These are phyloP conservation scores for Pulveroboletus ravenelii DNA, from an alignment of 768 basidiomycete species.

Conservation along the genomic window DNA sequence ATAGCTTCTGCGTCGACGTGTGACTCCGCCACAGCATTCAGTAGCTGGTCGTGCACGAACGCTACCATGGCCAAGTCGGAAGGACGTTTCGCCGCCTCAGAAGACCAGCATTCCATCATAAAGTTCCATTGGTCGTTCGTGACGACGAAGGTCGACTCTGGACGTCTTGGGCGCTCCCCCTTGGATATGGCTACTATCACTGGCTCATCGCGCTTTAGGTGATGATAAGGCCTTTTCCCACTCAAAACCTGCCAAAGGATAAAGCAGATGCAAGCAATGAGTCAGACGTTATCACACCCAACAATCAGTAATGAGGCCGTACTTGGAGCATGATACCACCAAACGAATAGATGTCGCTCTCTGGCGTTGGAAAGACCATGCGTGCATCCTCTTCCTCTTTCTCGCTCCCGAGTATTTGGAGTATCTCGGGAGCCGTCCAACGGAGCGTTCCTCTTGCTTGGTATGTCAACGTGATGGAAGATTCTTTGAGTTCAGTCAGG, in stretches of 20 bases:
- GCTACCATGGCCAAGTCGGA: constrained; percentile 23
- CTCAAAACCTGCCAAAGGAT: constrained; percentile 15
- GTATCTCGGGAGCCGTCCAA: constrained; percentile 45
- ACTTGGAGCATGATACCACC: constrained; percentile 24
- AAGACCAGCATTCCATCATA: constrained; percentile 26
- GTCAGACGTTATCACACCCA: neutral
- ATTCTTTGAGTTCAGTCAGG: constrained; percentile 31
- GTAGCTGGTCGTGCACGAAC: constrained; percentile 18
- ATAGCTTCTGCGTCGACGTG: no score
- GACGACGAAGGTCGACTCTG: neutral
- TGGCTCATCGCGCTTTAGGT: constrained; percentile 14
- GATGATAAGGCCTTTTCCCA: constrained; percentile 21
- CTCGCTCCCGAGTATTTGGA: constrained; percentile 5
- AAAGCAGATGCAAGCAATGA: no score
- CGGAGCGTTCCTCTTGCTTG: constrained; percentile 38
- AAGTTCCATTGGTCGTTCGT: constrained; percentile 22
- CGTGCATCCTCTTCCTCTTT: neutral
- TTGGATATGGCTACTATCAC: constrained; percentile 18
- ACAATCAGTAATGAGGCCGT: no score
- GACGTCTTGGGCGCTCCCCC: constrained; percentile 12
- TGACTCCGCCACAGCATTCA: neutral
- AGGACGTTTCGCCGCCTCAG: constrained; percentile 30
- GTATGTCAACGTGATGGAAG: constrained; percentile 31
- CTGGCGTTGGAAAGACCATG: constrained; percentile 13
- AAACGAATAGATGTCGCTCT: constrained; percentile 38